phyloP scores from a whole-genome alignment of 2,329 filamentous ascomycete genomes.

The Raffaelea albimanens region DNA sequence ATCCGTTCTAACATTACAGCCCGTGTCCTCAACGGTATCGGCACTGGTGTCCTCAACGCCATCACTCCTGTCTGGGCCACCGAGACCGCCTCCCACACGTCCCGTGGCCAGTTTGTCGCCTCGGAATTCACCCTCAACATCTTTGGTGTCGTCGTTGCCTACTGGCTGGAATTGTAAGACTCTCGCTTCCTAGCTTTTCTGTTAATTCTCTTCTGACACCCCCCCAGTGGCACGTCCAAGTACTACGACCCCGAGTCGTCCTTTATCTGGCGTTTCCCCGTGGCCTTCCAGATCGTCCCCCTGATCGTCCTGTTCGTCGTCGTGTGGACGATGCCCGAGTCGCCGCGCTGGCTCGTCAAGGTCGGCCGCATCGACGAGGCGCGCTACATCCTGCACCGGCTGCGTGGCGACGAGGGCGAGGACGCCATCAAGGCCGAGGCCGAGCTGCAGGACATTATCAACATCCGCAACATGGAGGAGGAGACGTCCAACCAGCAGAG shows the following conservation, averaged over 20 bases:
- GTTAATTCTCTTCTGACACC: neutral
- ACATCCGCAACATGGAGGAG: slow-evolving; percentile 52
- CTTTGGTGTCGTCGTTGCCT: slow-evolving; percentile 18
- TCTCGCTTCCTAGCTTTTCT: neutral
- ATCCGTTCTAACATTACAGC: neutral
- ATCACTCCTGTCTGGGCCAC: slow-evolving; percentile 66
- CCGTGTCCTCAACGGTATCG: slow-evolving; percentile 45
- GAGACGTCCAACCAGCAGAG: slow-evolving; percentile 47
- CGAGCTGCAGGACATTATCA: slow-evolving; percentile 61
- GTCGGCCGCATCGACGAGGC: slow-evolving; percentile 58
- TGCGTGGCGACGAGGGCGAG: slow-evolving; percentile 49
- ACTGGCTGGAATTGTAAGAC: slow-evolving; percentile 1
- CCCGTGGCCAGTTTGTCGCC: slow-evolving; percentile 58
- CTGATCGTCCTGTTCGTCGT: slow-evolving; percentile 8
- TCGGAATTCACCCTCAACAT: slow-evolving; percentile 52
- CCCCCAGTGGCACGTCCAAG: neutral
- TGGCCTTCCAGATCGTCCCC: slow-evolving; percentile 18
- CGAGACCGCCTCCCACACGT: slow-evolving; percentile 58
- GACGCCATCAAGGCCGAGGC: slow-evolving; percentile 34
- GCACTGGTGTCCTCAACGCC: slow-evolving; percentile 60
- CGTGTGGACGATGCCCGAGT: slow-evolving; percentile 7
- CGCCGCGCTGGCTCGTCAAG: slow-evolving; percentile 26
- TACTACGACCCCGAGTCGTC: neutral
- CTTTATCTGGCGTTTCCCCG: slow-evolving; percentile 22
- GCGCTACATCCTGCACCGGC: slow-evolving; percentile 51